These are phyloP conservation scores for Starmerella floris DNA, from an alignment of 805 yeast genomes.

Conservation along the genomic window DNA sequence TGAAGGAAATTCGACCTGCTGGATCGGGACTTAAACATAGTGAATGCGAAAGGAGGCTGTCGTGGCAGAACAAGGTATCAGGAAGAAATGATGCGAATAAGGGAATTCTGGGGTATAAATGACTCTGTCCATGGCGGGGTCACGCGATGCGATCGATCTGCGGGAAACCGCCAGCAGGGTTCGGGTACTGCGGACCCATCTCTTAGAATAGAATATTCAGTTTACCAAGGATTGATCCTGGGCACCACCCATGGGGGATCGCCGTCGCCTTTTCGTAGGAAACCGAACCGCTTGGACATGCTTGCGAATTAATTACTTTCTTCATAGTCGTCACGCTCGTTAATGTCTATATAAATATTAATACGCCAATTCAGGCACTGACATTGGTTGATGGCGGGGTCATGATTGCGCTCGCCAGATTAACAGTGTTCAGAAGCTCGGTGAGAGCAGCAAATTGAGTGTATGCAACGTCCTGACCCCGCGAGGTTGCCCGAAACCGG, in stretches of 20 bases:
- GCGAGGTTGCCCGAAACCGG: conserved; percentile 7
- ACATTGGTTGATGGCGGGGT: neutral
- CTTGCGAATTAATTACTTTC: no score
- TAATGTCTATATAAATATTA: no score
- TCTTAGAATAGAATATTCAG: no score
- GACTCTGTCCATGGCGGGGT: neutral
- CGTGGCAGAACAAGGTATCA: no score
- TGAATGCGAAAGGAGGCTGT: neutral
- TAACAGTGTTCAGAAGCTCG: neutral
- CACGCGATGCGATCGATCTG: neutral
- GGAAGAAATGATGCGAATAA: neutral
- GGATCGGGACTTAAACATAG: neutral
- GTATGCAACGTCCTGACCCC: conserved; percentile 24
- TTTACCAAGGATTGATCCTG: no score
- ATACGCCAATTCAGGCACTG: no score
- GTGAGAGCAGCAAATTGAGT: conserved; percentile 20
- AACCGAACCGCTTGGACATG: no score
- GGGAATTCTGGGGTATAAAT: no score
- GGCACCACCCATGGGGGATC: no score
- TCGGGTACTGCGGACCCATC: neutral
- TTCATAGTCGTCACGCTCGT: no score
- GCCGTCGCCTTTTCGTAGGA: no score
- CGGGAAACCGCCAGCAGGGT: neutral
- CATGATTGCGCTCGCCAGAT: neutral
- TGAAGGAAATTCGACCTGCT: neutral